Base-by-base conservation (phyloP, 768 basidiomycete genomes). In the Russula lepida region DNA sequence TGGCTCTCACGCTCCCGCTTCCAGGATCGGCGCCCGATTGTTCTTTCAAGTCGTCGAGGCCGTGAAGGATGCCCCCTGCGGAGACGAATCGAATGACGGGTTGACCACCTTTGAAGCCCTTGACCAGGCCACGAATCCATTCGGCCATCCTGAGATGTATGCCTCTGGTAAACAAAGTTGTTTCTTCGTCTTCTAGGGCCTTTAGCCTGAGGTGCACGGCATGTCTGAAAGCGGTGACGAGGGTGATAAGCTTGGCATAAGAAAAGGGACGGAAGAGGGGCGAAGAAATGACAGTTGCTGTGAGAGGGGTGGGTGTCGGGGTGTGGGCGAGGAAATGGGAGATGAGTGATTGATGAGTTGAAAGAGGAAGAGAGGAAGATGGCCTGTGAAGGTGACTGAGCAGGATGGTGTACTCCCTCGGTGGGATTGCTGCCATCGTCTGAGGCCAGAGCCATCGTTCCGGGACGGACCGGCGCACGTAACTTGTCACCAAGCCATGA, bases 81-180 rank as follows among this genome's bases (percentile, higher is more conserved):
- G 82, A 83, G 5, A 83, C 82, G 19, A 90, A 74, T 37, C 84
- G 75, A 11, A 85, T 73, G 19, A 86, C 73, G 0, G 86, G 75
- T 64, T 83, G 79, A 3, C 88, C 86, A 1, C 88, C 87, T 65
- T 83, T 81, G 44, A 87, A 68, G 5, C 87, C 87, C 54, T 77
- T 78, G 33, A 84, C 66, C 2, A 84, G 71, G 19, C 77, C 77
- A 13, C 68, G 66, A 3, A 77, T 71, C 87, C 87, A 89, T 64
- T 76, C 71, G 4, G 72, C 73, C 46, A 61, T 44, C 33, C 65
- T 44, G 12, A 56, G 32, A 19, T 43, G 53, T 49, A 65, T 53
- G 33, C 65, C 56, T 19, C 50, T 52, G 15, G 57, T 53, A 39
- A 65, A 63, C 9, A 72, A 55, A 6, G 68, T 70, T 32, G 62